Base-by-base conservation (phyloP, 768 basidiomycete species). In the Suillus subluteus region DNA sequence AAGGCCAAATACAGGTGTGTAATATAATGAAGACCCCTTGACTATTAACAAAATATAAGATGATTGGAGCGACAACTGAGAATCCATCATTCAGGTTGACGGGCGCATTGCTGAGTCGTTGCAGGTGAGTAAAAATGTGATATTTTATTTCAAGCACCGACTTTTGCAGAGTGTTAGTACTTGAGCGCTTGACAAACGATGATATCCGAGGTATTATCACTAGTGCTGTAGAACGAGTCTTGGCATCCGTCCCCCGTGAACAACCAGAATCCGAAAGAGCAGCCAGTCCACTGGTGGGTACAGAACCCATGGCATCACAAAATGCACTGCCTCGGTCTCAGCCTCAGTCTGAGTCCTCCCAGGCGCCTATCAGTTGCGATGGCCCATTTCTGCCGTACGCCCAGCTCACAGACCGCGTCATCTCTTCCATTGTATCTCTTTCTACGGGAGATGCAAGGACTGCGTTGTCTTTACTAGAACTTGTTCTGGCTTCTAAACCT, bases 81-180 rank as follows among this genome's bases (percentile, higher is more conserved):
- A 96, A 96, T 68, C 94, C 94, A 1, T 93, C 91, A 0, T 96
- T 96, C 80, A 92, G 91, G 70, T 75, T 94, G 40, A 91, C 88
- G 21, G 83, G 87, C 40, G 88, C 92, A 13, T 80, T 94, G 37
- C 78, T 94, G 38, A 90, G 89, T 73, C 87, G 92, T 54, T 94
- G 92, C 77, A 85, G 91, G 91, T 90, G 69, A 72, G 85, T 78
- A 38, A 41, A 23, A 50, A 43, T 50, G 62, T 48, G n/a, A 58
- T 6, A 15, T 26, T 55, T 62, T 12, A 38, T 61, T 67, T 78
- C 52, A 72, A 72, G 12, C 69, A 61, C 41, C 26, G 18, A 67
- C 62, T 69, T 73, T 76, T 66, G 68, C 67, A 92, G 94, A 35
- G 91, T 95, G 0, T 89, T 94, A 73, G 87, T 88, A 1, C 78